Conservation (phyloP, 2,329 filamentous ascomycete species). For the Neopestalotiopsis rosae region DNA sequence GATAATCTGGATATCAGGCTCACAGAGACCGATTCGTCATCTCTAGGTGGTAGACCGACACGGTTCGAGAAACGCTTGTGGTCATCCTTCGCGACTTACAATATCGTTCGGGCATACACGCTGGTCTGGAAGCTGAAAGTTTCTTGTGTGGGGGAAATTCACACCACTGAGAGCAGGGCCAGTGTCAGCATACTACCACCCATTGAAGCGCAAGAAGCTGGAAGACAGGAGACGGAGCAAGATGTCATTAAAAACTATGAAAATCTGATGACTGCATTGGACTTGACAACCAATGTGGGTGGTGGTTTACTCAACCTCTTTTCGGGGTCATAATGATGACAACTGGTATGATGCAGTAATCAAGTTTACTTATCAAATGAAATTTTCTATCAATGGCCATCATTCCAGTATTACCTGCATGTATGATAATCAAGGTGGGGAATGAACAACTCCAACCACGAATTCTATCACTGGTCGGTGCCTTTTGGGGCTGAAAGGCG, state of each 20-base stretch:
- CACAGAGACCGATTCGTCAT: constrained; percentile 3
- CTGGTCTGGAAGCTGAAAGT: constrained; percentile 16
- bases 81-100: constrained; percentile 19
- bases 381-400: no score
- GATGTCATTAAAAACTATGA: constrained; percentile 17
- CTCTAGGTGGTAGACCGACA: neutral
- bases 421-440: no score
- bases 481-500: no score
- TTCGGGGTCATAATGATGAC: no score
- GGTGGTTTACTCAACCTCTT: no score
- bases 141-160: constrained; percentile 13
- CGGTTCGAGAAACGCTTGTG: constrained; percentile 9
- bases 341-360: no score
- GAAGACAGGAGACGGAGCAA: constrained; percentile 9
- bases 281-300: neutral
- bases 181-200: constrained; percentile 10
- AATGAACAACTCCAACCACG: no score
- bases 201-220: constrained; percentile 13
- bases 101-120: constrained; percentile 16
- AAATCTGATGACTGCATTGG: neutral
- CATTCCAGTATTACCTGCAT: no score
- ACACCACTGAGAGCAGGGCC: neutral
- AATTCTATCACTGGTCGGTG: no score
- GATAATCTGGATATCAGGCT: constrained; percentile 15
- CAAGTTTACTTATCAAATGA: no score